Percentiles rank a stretch among this genome's conserved stretches.
phyloP scores from a whole-genome alignment of 2,329 filamentous ascomycete species.

The Biscogniauxia mediterranea region DNA sequence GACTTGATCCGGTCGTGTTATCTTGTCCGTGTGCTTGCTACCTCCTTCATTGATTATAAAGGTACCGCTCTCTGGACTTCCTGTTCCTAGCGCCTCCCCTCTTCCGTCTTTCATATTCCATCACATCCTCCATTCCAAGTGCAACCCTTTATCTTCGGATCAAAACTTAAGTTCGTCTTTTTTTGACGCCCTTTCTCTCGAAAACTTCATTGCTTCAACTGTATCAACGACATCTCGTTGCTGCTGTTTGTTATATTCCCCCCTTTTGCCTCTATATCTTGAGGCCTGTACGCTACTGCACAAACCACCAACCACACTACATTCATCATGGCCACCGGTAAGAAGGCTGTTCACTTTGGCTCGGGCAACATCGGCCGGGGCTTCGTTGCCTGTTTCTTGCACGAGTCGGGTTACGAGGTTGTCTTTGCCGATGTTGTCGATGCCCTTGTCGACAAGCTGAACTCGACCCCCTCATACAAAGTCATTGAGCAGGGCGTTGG shows the following conservation, averaged over 20 bases:
- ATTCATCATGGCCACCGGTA: slow-evolving; percentile 42
- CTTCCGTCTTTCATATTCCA: neutral
- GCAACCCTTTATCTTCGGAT: slow-evolving; percentile 8
- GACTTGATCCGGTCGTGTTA: neutral
- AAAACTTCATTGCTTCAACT: slow-evolving; percentile 3
- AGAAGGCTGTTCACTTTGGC: slow-evolving; percentile 81
- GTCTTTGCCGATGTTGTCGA: slow-evolving; percentile 95
- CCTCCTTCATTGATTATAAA: neutral
- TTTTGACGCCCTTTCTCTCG: neutral
- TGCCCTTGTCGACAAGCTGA: slow-evolving; percentile 74
- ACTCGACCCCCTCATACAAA: slow-evolving; percentile 73
- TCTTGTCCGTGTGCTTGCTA: neutral
- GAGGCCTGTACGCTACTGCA: neutral
- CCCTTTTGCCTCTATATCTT: neutral
- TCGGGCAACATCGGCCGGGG: slow-evolving; percentile 84
- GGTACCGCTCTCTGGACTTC: neutral
- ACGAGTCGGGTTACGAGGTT: slow-evolving; percentile 93
- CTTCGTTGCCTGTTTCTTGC: slow-evolving; percentile 87
- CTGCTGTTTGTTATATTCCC: neutral
- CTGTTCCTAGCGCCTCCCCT: neutral
- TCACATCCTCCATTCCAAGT: slow-evolving; percentile 2
- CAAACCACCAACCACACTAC: slow-evolving; percentile 1
- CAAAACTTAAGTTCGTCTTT: slow-evolving; percentile 12
- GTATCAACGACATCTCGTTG: neutral
- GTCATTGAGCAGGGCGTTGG: slow-evolving; percentile 90